Percentiles rank a stretch among this genome's conserved stretches.
Conservation (phyloP, 2,329 filamentous ascomycete species). For the Pseudohalonectria lignicola region DNA sequence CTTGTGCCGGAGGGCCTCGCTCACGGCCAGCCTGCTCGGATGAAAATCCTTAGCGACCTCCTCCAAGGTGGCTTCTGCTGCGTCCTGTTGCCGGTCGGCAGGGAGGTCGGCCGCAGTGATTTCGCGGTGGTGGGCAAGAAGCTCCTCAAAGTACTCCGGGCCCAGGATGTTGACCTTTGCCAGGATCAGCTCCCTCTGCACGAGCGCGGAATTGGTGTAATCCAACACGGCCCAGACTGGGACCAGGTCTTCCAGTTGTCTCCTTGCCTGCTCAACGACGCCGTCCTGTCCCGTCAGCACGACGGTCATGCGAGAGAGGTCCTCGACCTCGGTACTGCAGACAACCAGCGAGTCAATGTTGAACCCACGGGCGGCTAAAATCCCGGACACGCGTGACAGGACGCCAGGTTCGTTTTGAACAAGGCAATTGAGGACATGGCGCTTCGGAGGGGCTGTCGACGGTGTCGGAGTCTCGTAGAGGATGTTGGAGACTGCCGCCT, state of each 20-base stretch:
- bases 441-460: slow-evolving; percentile 74
- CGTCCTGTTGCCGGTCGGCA: slow-evolving; percentile 30
- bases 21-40: slow-evolving; percentile 73
- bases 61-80: slow-evolving; percentile 28
- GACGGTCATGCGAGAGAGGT: slow-evolving; percentile 97
- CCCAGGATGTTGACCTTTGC: slow-evolving; percentile 96
- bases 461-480: slow-evolving; percentile 94
- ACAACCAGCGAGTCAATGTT: slow-evolving; percentile 98
- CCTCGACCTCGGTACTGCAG: slow-evolving; percentile 94
- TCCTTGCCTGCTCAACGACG: slow-evolving; percentile 88
- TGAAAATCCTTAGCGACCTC: slow-evolving; percentile 63
- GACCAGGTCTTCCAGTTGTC: slow-evolving; percentile 92
- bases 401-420: slow-evolving; percentile 99
- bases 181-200: slow-evolving; percentile 89
- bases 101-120: slow-evolving; percentile 45
- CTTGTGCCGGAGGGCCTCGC: slow-evolving; percentile 88
- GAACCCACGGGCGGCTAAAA: slow-evolving; percentile 91
- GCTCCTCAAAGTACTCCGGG: slow-evolving; percentile 96
- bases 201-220: slow-evolving; percentile 84
- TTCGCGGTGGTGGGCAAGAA: slow-evolving; percentile 90
- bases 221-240: slow-evolving; percentile 98
- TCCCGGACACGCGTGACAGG: slow-evolving; percentile 89
- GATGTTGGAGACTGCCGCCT: slow-evolving; percentile 93
- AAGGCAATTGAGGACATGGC: slow-evolving; percentile 94
- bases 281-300: slow-evolving; percentile 93